A percentile compares a stretch with the other conserved stretches of the same genome.
phyloP scores from a whole-genome alignment of 768 basidiomycete genomes.

The Ramaria sp. region DNA sequence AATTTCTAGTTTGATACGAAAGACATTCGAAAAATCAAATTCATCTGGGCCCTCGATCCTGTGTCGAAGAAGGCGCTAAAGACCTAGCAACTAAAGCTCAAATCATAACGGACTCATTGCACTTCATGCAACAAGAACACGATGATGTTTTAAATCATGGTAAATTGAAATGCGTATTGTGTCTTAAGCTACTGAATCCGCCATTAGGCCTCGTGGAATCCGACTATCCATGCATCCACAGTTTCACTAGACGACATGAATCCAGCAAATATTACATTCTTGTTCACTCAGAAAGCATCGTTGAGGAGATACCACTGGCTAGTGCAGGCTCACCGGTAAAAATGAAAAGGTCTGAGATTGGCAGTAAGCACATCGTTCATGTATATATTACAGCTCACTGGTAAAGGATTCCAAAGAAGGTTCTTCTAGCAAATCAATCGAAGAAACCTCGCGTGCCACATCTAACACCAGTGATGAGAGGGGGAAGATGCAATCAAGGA shows the following conservation, averaged over 20 bases:
- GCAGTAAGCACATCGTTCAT: not conserved
- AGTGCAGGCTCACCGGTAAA: not conserved
- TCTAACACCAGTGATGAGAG: not conserved
- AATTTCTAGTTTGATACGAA: not conserved
- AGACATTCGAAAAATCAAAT: not conserved
- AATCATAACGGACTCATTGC: not conserved
- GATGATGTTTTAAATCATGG: not conserved
- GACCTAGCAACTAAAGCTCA: not conserved
- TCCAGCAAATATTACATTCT: not conserved
- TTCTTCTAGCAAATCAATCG: not conserved
- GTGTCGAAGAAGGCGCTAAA: not conserved
- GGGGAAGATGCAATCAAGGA: not conserved
- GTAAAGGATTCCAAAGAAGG: not conserved
- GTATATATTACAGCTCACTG: not conserved
- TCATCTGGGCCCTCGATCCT: not conserved
- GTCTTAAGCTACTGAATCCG: not conserved
- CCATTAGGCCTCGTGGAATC: not conserved
- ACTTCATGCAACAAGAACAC: not conserved
- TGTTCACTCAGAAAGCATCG: not conserved
- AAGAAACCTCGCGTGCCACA: not conserved
- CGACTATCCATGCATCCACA: not conserved
- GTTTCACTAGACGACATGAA: not conserved
- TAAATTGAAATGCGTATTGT: not conserved
- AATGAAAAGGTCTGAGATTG: not conserved
- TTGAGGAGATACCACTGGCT: not conserved